phyloP scores from a whole-genome alignment of 2,329 filamentous ascomycete species.

The Pseudocercospora musae region DNA sequence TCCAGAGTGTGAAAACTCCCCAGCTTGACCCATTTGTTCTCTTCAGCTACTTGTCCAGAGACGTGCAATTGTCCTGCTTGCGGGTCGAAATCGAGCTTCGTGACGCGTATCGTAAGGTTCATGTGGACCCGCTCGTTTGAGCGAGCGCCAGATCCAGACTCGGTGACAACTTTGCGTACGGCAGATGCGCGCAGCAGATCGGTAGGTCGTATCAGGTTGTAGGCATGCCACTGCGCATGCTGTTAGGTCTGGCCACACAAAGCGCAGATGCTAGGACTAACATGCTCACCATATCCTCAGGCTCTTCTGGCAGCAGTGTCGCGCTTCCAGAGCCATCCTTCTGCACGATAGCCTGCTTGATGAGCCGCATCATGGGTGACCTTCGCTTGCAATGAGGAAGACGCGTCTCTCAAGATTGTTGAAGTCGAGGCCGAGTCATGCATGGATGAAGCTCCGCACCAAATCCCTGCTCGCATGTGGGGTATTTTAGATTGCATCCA shows the following conservation, averaged over 20 bases:
- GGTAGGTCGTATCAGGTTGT: constrained; percentile 65
- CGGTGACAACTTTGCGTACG: constrained; percentile 62
- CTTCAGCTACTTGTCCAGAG: constrained; percentile 60
- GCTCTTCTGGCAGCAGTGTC: constrained; percentile 67
- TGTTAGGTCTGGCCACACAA: constrained; percentile 7
- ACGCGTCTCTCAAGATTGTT: neutral
- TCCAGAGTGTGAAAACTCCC: constrained; percentile 72
- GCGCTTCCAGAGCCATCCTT: constrained; percentile 63
- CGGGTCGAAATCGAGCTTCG: constrained; percentile 66
- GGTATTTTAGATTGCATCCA: neutral
- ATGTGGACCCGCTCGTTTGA: constrained; percentile 61
- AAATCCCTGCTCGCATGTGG: neutral
- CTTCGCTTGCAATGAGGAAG: neutral
- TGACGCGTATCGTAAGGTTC: constrained; percentile 63
- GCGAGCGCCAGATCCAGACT: constrained; percentile 59
- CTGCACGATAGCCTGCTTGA: constrained; percentile 63
- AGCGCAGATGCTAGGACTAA: constrained; percentile 1
- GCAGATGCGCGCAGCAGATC: constrained; percentile 65
- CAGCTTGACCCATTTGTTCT: constrained; percentile 65
- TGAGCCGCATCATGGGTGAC: constrained; percentile 55
- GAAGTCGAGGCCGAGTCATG: neutral
- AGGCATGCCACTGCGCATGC: constrained; percentile 63
- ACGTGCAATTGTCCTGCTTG: constrained; percentile 67
- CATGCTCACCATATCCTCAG: constrained; percentile 66
- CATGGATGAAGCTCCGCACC: neutral